Evolutionary conservation across 768 basidiomycete species (phyloP), one percentile per base, ranked within the genome.

Genomic region (Butyriboletus loyo): DNA sequence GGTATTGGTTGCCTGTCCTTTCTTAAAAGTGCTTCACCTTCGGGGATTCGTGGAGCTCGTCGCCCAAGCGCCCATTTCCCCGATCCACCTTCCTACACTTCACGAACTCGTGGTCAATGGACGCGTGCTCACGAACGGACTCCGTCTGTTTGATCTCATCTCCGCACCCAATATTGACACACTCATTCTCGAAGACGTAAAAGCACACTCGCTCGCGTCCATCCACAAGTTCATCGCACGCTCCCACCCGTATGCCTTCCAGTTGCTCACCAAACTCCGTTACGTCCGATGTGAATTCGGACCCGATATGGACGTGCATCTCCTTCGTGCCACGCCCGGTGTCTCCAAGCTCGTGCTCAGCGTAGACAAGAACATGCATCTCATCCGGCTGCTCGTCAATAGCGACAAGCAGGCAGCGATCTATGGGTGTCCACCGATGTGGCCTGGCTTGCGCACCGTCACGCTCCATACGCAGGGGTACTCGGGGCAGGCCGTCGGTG

Each of bases 331-430:
- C 6, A 64, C 72, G 6, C 72, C 73, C 11, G 41, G 57, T 27
- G 50, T 75, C 28, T 60, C 60, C 1, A 62, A 72, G 17, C 62
- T 74, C 32, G 63, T 70, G 30, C 46, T 69, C 13, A 66, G 64
- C 42, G 65, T 69, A 28, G 65, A 67, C 46, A 63, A 58, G 44
- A 44, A 68, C 36, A 61, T 69, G 54, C 67, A 60, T 17, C 59
- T 69, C 36, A 27, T 69, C 0, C 63, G 69, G 42, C 48, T 69
- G 49, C 69, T 69, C 22, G 58, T 69, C 45, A 69, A 69, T 9
- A 69, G 69, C 34, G 69, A 71, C 46, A 69, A 71, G 41, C 68
- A 69, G 25, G 69, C 69, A 15, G 53, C 53, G 10, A 65, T 69
- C 46, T 53, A 59, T 9, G 65, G 61, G 0, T 65, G 62, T 19